These are phyloP conservation scores for Scheffersomyces illinoinensis DNA, from an alignment of 1,139 yeast species.

Conservation along the genomic window DNA sequence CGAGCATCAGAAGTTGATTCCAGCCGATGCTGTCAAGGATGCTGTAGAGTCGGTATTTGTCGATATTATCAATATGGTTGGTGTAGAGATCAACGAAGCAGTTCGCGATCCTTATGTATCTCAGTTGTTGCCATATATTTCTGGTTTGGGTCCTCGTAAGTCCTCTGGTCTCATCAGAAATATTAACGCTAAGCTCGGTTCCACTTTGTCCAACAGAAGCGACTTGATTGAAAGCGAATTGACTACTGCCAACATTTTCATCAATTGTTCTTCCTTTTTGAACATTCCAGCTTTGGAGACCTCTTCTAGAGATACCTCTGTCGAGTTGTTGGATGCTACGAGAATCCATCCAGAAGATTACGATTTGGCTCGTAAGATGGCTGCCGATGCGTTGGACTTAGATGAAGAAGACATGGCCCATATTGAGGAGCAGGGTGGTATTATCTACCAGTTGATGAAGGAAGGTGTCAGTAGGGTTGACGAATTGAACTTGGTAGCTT, in stretches of 20 bases:
- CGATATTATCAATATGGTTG: constrained; percentile 87
- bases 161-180: constrained; percentile 85
- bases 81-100: constrained; percentile 91
- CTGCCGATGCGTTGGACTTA: constrained; percentile 94
- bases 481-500: constrained; percentile 85
- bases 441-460: constrained; percentile 74
- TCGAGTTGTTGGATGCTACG: constrained; percentile 88
- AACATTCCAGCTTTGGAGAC: constrained; percentile 72
- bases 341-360: constrained; percentile 98
- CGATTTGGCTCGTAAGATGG: constrained; percentile 93
- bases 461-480: constrained; percentile 87
- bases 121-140: constrained; percentile 68
- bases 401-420: constrained; percentile 93
- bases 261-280: constrained; percentile 90
- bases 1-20: constrained; percentile 70
- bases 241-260: constrained; percentile 76
- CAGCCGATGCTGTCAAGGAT: constrained; percentile 61
- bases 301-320: constrained; percentile 52
- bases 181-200: constrained; percentile 69
- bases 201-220: constrained; percentile 64
- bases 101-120: constrained; percentile 74
- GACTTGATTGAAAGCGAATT: constrained; percentile 81
- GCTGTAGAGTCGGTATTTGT: constrained; percentile 84
- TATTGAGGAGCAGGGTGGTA: constrained; percentile 77
- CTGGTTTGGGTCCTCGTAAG: constrained; percentile 96